A percentile compares a stretch with the other conserved stretches of the same genome.
phyloP scores from a whole-genome alignment of 73 alveolate genomes.

The Paramecium sexaurelia region DNA sequence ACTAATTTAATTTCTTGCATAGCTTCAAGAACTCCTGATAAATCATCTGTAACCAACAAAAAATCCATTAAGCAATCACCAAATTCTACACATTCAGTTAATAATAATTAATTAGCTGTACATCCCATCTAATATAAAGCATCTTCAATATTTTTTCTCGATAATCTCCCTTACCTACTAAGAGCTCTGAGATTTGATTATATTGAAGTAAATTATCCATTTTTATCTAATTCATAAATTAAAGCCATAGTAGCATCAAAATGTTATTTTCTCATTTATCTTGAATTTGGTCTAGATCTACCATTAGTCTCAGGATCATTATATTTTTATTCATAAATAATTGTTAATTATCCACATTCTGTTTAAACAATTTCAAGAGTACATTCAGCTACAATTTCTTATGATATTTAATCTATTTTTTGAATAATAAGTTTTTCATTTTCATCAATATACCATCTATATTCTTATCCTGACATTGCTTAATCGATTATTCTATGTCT shows the following conservation, averaged over 20 bases:
- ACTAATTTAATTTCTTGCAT: not conserved
- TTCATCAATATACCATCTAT: slow-evolving; percentile 36
- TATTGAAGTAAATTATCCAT: not conserved
- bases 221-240: not conserved
- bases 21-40: not conserved
- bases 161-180: not conserved
- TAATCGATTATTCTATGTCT: slow-evolving; percentile 17
- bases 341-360: not conserved
- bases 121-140: not conserved
- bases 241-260: not conserved
- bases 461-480: not conserved
- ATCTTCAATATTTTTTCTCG: slow-evolving; percentile 15
- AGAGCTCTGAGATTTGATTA: not conserved
- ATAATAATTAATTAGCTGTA: slow-evolving; percentile 16
- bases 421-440: not conserved
- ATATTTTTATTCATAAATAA: not conserved
- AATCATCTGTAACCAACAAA: not conserved
- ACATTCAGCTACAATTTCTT: not conserved
- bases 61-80: slow-evolving; percentile 4
- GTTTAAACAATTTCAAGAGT: not conserved
- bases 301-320: not conserved
- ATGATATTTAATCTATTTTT: not conserved
- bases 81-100: not conserved
- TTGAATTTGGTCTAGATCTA: slow-evolving; percentile 20
- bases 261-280: not conserved